Evolutionary conservation across 1,284 basidiomycete genomes (phyloP).

Genomic region (Puccinia polysora): DNA sequence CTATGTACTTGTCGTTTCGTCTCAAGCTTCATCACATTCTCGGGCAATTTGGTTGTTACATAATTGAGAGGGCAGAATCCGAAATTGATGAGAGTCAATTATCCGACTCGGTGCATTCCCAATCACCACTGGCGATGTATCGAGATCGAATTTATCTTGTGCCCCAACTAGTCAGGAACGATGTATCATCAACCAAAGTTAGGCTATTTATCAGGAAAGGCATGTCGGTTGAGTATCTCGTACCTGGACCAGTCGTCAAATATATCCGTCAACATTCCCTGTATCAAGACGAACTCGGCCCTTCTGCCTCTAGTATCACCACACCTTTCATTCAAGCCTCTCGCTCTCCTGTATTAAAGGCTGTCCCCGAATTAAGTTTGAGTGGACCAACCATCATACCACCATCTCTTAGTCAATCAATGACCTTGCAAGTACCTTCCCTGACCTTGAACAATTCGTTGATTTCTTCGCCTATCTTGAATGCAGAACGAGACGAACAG

Average conservation of each 20-base stretch:
- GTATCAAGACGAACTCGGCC: slow-evolving; percentile 37
- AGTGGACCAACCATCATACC: too few species aligned
- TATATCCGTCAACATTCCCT: slow-evolving; percentile 32
- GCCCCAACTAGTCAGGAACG: slow-evolving; percentile 31
- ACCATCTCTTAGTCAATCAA: slow-evolving; percentile 3
- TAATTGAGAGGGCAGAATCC: slow-evolving; percentile 89
- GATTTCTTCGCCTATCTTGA: slow-evolving; percentile 15
- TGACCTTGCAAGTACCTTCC: slow-evolving; percentile 1
- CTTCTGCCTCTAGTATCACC: slow-evolving; percentile 3
- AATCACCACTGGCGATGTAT: slow-evolving; percentile 34
- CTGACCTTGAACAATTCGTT: slow-evolving; percentile 11
- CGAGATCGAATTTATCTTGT: slow-evolving; percentile 28
- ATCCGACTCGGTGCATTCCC: slow-evolving; percentile 14
- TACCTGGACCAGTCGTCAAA: slow-evolving; percentile 26
- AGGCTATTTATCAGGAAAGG: slow-evolving; percentile 28
- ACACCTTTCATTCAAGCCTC: slow-evolving; percentile 34
- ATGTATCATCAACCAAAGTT: slow-evolving; percentile 40
- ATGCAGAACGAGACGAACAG: too few species aligned
- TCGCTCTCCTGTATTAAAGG: slow-evolving; percentile 24
- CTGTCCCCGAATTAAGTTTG: slow-evolving; percentile 6
- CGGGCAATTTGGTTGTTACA: slow-evolving; percentile 86
- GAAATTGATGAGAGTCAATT: slow-evolving; percentile 60
- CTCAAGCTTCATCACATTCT: slow-evolving; percentile 86
- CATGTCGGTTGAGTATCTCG: slow-evolving; percentile 26
- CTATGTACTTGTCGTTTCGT: slow-evolving; percentile 21